Conservation (phyloP, 495 filamentous ascomycete genomes). For the Schizothecium vesticola region DNA sequence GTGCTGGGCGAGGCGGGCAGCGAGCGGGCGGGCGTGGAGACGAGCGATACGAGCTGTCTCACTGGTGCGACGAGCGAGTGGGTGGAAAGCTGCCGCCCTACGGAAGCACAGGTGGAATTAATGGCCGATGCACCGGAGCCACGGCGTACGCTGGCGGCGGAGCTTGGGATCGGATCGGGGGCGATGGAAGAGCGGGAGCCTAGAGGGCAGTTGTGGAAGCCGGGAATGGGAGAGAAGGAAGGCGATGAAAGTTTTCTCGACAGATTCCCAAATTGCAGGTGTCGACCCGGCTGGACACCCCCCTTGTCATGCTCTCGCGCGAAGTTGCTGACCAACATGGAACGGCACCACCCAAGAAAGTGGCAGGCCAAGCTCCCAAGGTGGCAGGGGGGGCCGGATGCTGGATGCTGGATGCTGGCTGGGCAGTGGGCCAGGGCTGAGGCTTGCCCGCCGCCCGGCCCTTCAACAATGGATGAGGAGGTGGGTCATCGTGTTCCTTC, state of each 20-base stretch:
- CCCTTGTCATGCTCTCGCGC: constrained; percentile 6
- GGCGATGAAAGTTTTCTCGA: constrained; percentile 13
- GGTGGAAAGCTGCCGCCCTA: background rate
- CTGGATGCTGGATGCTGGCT: too few relatives aligned
- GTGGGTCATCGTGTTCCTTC: background rate
- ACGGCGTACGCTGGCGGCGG: constrained; percentile 6
- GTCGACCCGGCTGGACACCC: background rate
- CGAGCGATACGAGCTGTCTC: background rate
- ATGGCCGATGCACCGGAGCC: background rate
- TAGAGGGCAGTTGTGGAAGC: background rate
- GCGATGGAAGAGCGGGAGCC: constrained; percentile 13
- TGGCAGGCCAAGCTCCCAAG: background rate
- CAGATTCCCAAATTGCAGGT: constrained; percentile 12
- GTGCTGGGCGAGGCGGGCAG: background rate
- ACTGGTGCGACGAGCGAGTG: background rate
- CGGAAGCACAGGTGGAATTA: background rate
- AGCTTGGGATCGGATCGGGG: constrained; percentile 4
- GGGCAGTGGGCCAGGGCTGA: background rate
- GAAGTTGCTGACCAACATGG: constrained; percentile 7
- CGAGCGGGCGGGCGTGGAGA: background rate
- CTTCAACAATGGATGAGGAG: background rate
- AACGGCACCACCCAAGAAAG: background rate
- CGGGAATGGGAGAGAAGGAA: constrained; percentile 14
- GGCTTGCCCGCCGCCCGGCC: background rate
- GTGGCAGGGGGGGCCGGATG: background rate